Evolutionary conservation across 305 asterid genomes (phyloP), one percentile per base, ranked within the genome.

Genomic region (Salvia sclarea): DNA sequence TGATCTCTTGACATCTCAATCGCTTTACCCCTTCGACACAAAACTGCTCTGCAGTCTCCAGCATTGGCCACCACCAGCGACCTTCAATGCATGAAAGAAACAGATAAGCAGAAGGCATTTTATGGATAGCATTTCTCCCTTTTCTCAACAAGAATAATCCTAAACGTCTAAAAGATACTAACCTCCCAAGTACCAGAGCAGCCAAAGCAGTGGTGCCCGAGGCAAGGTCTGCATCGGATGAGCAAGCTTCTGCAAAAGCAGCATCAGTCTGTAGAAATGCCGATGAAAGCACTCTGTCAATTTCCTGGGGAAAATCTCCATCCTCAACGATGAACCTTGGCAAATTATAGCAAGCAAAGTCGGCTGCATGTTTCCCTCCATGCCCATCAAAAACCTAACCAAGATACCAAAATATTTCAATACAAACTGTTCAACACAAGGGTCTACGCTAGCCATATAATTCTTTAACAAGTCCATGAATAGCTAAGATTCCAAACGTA

Each of bases 171-270:
- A n/a, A n/a, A 24, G 22, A 44, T 30, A 54, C 92, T 53, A 50
- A 95, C 98, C 99, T 91, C 81, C 96, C 97, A 58, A 83, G 69
- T 45, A 95, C 80, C 74, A 95, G 70, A 78, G 96, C 96, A 22
- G 95, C 90, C 86, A 95, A 77, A 43, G 97, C 99, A 77, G 99
- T 95, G 84, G 99, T 95, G 62, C 99, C 99, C 67, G 99, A 95
- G 71, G 99, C 95, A 77, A 91, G 94, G 80, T 79, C 95, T 21
- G 81, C 88, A 76, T 94, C 86, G 78, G 74, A 70, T 40, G 86
- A 62, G 83, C 99, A 91, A 68, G 98, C 98, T 80, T 91, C 85
- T 1, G 99, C 92, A 50, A 95, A 88, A 75, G 98, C 97, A 64
- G 83, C 78, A 78, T 95, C 98, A 1, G 97, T 86, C 72, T 85